Conservation (phyloP, 2,329 filamentous ascomycete genomes). For the Exophiala xenobiotica region DNA sequence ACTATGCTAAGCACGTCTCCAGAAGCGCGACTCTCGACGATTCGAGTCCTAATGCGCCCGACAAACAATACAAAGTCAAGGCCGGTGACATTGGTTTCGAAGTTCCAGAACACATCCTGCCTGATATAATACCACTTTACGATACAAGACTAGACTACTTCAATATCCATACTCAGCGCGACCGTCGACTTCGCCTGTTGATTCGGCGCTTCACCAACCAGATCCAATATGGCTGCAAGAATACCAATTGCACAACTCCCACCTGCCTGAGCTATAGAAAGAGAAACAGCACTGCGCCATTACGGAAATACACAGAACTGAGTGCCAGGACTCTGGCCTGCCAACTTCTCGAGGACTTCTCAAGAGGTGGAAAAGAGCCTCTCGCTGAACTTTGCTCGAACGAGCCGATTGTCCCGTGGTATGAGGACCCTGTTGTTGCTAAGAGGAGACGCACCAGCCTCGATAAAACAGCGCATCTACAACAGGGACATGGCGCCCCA, state of each 20-base stretch:
- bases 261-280: constrained; percentile 80
- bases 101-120: constrained; percentile 17
- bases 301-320: constrained; percentile 75
- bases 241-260: constrained; percentile 65
- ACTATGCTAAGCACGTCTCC: constrained; percentile 21
- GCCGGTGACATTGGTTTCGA: constrained; percentile 16
- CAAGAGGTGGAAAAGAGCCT: constrained; percentile 55
- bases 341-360: constrained; percentile 68
- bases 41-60: constrained; percentile 9
- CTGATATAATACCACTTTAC: constrained; percentile 22
- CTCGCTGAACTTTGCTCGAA: constrained; percentile 26
- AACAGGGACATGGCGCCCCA: constrained; percentile 13
- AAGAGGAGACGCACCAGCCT: constrained; percentile 21
- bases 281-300: constrained; percentile 65
- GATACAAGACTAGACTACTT: constrained; percentile 19
- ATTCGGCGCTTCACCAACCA: constrained; percentile 64
- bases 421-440: constrained; percentile 21
- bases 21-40: constrained; percentile 16
- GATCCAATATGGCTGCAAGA: constrained; percentile 76
- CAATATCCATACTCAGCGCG: constrained; percentile 22
- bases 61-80: constrained; percentile 19
- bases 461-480: constrained; percentile 9
- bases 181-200: constrained; percentile 29
- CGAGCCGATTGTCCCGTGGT: constrained; percentile 30
- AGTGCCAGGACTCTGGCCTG: constrained; percentile 80